phyloP scores from a whole-genome alignment of 352 stramenopile species.

The Pythium insidiosum region DNA sequence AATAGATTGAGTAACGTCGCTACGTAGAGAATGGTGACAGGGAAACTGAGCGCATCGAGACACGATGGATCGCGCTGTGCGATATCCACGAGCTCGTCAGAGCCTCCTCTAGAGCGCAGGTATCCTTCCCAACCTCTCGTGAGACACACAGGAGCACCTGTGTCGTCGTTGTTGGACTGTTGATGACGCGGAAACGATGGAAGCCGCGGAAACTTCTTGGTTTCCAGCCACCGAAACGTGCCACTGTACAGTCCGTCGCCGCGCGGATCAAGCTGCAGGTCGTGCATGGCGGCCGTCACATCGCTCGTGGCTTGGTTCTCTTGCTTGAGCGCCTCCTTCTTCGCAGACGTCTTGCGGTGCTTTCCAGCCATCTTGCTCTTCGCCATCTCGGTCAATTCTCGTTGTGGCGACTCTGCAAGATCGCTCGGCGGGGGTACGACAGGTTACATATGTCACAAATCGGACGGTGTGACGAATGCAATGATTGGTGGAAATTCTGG shows the following conservation, averaged over 20 bases:
- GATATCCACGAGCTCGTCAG: constrained; percentile 21
- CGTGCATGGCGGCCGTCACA: constrained; percentile 9
- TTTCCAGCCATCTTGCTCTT: no score
- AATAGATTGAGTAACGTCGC: constrained; percentile 28
- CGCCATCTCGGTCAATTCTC: background rate
- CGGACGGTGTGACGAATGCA: background rate
- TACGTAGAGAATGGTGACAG: constrained; percentile 49
- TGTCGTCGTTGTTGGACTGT: background rate
- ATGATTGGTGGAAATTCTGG: background rate
- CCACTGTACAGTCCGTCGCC: constrained; percentile 75
- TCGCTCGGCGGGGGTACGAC: no score
- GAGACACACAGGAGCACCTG: constrained; percentile 8
- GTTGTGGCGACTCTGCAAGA: no score
- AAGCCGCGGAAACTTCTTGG: constrained; percentile 40
- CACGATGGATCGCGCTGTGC: constrained; percentile 50
- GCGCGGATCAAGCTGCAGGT: constrained; percentile 55
- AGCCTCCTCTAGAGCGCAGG: constrained; percentile 22
- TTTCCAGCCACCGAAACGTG: constrained; percentile 70
- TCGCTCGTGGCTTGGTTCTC: background rate
- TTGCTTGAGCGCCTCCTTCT: constrained; percentile 1
- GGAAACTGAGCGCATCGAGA: constrained; percentile 69
- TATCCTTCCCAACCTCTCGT: constrained; percentile 43
- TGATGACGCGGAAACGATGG: constrained; percentile 11
- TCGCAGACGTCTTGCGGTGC: background rate
- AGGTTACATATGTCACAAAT: no score